These are phyloP conservation scores for Mortierella sp. DNA, from an alignment of 371 early-diverging fungal species.

Conservation along the genomic window DNA sequence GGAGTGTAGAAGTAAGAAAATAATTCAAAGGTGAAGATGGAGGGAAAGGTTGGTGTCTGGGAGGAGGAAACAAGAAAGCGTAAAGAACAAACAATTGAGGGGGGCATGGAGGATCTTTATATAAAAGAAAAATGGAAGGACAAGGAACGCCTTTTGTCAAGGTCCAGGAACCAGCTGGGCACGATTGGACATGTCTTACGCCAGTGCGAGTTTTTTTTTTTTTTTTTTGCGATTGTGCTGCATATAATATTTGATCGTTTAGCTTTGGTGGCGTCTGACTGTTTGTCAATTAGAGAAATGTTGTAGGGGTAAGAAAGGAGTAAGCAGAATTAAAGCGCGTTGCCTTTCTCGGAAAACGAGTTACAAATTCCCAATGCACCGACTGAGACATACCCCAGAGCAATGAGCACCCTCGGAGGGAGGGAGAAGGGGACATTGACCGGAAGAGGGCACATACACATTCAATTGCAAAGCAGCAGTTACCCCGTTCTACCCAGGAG, in stretches of 20 bases:
- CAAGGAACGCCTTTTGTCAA: not conserved
- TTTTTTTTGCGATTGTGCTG: not conserved
- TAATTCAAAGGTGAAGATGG: not conserved
- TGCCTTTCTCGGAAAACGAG: slow-evolving; percentile 8
- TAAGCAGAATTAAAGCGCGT: not conserved
- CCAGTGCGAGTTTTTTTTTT: no score
- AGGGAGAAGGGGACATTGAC: not conserved
- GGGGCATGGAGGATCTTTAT: not conserved
- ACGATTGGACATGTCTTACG: not conserved
- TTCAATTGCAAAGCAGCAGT: no score
- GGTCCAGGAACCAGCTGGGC: not conserved
- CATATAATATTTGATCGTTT: not conserved
- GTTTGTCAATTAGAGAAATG: slow-evolving; percentile 1
- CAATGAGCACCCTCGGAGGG: not conserved
- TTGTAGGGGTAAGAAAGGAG: not conserved
- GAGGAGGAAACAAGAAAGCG: not conserved
- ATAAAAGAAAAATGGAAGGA: not conserved
- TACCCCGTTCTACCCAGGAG: not conserved
- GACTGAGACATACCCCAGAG: slow-evolving; percentile 5
- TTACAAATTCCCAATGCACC: slow-evolving; percentile 4
- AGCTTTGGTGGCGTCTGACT: slow-evolving; percentile 1
- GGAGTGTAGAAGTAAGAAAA: not conserved
- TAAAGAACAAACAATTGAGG: not conserved
- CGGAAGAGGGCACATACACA: not conserved
- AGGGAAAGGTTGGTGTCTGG: not conserved